Conservation (phyloP, 2,329 filamentous ascomycete species). For the Diaporthe sp. region DNA sequence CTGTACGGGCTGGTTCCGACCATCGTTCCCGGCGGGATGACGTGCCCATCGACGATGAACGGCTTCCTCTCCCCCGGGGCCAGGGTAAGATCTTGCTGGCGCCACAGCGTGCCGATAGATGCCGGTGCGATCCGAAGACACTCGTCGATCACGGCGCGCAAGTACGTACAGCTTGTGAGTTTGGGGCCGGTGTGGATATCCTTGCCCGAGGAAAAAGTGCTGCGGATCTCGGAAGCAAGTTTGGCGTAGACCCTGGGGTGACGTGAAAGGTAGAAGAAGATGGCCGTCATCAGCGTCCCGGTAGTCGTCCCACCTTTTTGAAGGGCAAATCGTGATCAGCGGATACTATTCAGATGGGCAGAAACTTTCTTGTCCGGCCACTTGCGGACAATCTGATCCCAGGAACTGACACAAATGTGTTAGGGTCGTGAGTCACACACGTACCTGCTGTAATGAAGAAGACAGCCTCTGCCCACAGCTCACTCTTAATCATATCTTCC, state of each 20-base stretch:
- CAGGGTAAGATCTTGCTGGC: conserved; percentile 26
- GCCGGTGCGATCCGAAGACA: conserved; percentile 33
- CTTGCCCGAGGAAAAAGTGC: conserved; percentile 7
- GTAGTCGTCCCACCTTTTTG: too few species aligned
- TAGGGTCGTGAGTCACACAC: background rate
- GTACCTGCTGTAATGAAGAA: conserved; percentile 24
- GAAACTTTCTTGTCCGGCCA: too few species aligned
- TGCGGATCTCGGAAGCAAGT: conserved; percentile 16
- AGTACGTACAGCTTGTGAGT: background rate
- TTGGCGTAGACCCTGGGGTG: background rate
- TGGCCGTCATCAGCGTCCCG: conserved; percentile 16
- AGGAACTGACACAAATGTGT: too few species aligned
- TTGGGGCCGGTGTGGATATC: background rate
- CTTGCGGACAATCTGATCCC: too few species aligned
- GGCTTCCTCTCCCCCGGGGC: background rate
- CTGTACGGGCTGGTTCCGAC: conserved; percentile 35
- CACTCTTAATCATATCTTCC: background rate
- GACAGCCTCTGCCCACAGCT: conserved; percentile 22
- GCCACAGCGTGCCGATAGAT: conserved; percentile 19
- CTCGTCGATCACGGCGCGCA: conserved; percentile 37
- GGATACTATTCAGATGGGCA: too few species aligned
- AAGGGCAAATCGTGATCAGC: too few species aligned
- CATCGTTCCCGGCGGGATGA: conserved; percentile 33
- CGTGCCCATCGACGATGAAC: conserved; percentile 23
- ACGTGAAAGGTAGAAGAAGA: conserved; percentile 1